phyloP scores from a whole-genome alignment of 345 rosid species.

The Litchi chinensis region DNA sequence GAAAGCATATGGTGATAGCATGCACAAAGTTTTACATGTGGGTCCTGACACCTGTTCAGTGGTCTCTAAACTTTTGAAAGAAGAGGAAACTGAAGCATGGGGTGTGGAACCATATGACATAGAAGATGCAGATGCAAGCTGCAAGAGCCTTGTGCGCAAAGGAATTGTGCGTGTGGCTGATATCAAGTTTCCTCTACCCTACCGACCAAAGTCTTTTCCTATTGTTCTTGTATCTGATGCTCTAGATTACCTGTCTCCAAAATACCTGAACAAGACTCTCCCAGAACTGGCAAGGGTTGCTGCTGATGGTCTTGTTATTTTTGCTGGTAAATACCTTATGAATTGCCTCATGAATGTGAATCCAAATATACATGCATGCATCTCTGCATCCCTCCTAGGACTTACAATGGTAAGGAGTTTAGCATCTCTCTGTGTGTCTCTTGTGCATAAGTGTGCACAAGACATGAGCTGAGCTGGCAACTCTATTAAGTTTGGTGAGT shows the following conservation, averaged over 20 bases:
- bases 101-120: slow-evolving; percentile 97
- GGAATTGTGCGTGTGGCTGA: slow-evolving; percentile 95
- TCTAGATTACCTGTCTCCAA: slow-evolving; percentile 88
- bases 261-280: slow-evolving; percentile 87
- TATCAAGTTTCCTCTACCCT: slow-evolving; percentile 87
- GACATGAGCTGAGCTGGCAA: background rate
- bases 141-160: slow-evolving; percentile 80
- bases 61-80: slow-evolving; percentile 77
- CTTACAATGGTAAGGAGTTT: background rate
- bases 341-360: background rate
- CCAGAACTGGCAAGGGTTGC: slow-evolving; percentile 93
- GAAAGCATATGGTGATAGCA: slow-evolving; percentile 87
- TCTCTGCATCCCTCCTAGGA: too few species aligned
- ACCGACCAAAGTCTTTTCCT: slow-evolving; percentile 87
- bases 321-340: slow-evolving; percentile 58
- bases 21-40: slow-evolving; percentile 90
- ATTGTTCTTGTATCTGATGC: slow-evolving; percentile 95
- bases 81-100: slow-evolving; percentile 95
- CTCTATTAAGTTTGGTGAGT: background rate
- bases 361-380: background rate
- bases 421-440: background rate
- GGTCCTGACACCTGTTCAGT: slow-evolving; percentile 96
- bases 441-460: background rate
- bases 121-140: slow-evolving; percentile 83
- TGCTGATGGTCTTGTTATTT: slow-evolving; percentile 68